Base-by-base conservation (phyloP, 495 filamentous ascomycete genomes). In the Corynascus novoguineensis region DNA sequence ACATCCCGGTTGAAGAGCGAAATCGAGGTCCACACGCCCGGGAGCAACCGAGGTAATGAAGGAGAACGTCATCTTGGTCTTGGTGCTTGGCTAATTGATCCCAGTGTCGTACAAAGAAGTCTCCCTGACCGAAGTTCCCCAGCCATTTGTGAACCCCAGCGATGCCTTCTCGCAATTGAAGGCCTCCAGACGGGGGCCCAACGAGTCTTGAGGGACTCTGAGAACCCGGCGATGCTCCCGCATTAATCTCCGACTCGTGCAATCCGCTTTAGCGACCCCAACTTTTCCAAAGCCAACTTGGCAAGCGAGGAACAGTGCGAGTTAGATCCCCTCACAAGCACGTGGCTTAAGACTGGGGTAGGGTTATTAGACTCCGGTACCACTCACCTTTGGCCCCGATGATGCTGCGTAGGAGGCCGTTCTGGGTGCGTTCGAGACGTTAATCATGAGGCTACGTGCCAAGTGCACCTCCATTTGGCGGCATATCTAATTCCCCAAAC, bases 131-230 rank as follows among this genome's bases (percentile, higher is more conserved):
- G 29, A 28, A 1, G 29, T 64, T 9, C 47, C 56, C 10, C 64
- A 64, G 22, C 64, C 59, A 2, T 62, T 67, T 48, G 62, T 67
- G 17, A 58, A 62, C 19, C 59, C 62, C 0, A 19, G 11, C 9
- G 50, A 62, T 48, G 59, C 50, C 11, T 60, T 64, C 37, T 48
- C 44, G 15, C 22, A 3, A 17, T n/a, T 53, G 22, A 55, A 27
- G 6, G 15, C 15, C 28, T 4, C 32, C n/a, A n/a, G n/a, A n/a
- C n/a, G n/a, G 44, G 41, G 11, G 11, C 29, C 8, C 27, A 17
- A 47, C 47, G 41, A 42, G 49, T 40, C 48, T 45, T 50, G n/a
- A 31, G 1, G 10, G 5, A 5, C 29, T 31, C 29, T 31, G 29
- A 31, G 34, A 32, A 11, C 31, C 31, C 34, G 34, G 11, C 34